Evolutionary conservation across 352 stramenopile species (phyloP), one percentile per base, ranked within the genome.

Genomic region (Pythium angustatum): DNA sequence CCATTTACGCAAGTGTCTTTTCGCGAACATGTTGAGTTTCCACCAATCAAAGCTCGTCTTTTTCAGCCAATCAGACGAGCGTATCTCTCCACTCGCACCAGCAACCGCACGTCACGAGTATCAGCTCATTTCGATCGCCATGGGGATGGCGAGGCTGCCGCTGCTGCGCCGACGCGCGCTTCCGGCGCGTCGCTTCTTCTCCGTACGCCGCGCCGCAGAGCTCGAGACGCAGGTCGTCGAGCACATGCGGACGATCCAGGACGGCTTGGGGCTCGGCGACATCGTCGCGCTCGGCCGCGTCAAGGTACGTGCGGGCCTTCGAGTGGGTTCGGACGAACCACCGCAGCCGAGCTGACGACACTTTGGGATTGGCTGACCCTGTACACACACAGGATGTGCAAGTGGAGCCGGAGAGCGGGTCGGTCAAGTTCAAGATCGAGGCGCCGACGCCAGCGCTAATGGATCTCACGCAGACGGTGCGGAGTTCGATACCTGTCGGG

Each of bases 151-250:
- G 53, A 64, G 62, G 34, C 58, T 59, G 33, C 52, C 51, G 60
- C 30, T 73, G 64, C 68, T 77, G 58, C 62, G 62, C 22, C 62
- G 54, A 52, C 58, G 34, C 38, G 52, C 59, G 26, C 38, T 47
- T 21, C 49, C 48, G 26, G 34, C 50, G n/a, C 53, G 26, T 19
- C 44, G 58, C 52, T 61, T 66, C n/a, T 54, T 94, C 31, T 93
- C 84, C 50, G 79, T 78, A 55, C 84, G 86, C 22, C 79, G 83
- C 34, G 67, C 77, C 36, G 87, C 79, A 43, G 72, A 89, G 64
- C 47, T 93, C 54, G 87, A 95, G 71, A 87, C 75, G 52, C 72
- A 93, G 62, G 87, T 93, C 31, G 61, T 95, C 53, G 80, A 93
- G 58, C 77, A 78, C 50, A 67, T 95, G 50, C 81, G 83, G 28